Evolutionary conservation across 371 early-diverging fungal genomes (phyloP), one percentile per base, ranked within the genome.

Genomic region (Lichtheimia corymbifera): DNA sequence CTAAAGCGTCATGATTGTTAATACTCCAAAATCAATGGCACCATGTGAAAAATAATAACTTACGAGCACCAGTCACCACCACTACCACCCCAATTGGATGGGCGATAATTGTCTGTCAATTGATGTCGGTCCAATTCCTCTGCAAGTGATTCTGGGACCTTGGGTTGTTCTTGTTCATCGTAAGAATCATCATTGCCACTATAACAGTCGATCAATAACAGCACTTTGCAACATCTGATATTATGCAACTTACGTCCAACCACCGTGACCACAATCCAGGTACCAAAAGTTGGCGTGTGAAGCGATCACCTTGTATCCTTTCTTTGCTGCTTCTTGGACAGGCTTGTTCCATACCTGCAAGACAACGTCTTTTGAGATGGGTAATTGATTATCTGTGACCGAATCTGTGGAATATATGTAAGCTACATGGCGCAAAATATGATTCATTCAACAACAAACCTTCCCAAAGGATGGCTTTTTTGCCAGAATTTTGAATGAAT

Each of bases 221-320:
- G n/a, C 2, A 18, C 6, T 6, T 18, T 5, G 11, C 11, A 3
- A 14, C 44, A 14, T 2, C 6, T 47, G 5, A 7, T 7, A 22
- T 47, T 0, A 18, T 47, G 1, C 12, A 6, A 58, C 59, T 53
- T 66, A 74, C 74, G 64, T 49, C 84, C 84, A 86, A 18, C 79
- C 84, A 25, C 89, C 88, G 51, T 82, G 79, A 20, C 89, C 88
- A 66, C 88, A 89, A 62, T 89, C 89, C 11, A 89, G 71, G 65
- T 89, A 89, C 80, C 85, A 88, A 65, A 83, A 86, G 52, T 82
- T 83, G 28, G 79, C 67, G n/a, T 76, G 73, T 7, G 86, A 82
- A 14, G 82, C 81, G 50, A 89, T 79, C 4, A 86, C 76, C 27
- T 79, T 77, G 61, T 87, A 74, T 4, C 87, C 88, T 53, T 67